Evolutionary conservation across 2,329 filamentous ascomycete genomes (phyloP).

Genomic region (Sclerotiophoma versabilis): DNA sequence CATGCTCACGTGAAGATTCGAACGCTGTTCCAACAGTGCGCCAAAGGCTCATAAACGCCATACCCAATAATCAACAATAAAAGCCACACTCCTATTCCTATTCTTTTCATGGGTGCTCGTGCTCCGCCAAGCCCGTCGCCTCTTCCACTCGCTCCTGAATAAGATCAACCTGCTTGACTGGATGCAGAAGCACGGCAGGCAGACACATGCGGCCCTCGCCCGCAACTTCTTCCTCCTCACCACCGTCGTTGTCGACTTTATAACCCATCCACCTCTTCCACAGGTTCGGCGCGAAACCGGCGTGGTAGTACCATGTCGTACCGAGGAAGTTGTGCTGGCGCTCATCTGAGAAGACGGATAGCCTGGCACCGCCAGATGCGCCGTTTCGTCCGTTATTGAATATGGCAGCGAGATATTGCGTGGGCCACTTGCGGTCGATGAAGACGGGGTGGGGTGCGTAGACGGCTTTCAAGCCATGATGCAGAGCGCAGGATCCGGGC

Average conservation of each 20-base stretch:
- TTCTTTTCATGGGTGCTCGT: constrained; percentile 6
- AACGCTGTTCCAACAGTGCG: neutral
- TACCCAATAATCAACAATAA: neutral
- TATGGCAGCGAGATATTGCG: constrained; percentile 60
- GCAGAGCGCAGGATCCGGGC: constrained; percentile 72
- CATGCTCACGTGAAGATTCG: constrained; percentile 2
- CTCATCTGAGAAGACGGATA: constrained; percentile 59
- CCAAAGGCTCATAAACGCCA: constrained; percentile 4
- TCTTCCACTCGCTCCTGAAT: constrained; percentile 51
- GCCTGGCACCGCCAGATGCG: constrained; percentile 57
- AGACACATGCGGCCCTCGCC: constrained; percentile 60
- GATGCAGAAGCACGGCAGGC: constrained; percentile 57
- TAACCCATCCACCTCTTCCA: constrained; percentile 65
- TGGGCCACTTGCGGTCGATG: constrained; percentile 64
- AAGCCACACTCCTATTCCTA: neutral
- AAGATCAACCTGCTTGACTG: constrained; percentile 59
- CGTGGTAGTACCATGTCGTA: constrained; percentile 62
- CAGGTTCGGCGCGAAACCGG: constrained; percentile 60
- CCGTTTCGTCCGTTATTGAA: constrained; percentile 64
- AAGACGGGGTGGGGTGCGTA: constrained; percentile 67
- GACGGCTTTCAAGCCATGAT: constrained; percentile 79
- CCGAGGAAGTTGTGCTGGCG: constrained; percentile 62
- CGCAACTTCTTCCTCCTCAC: constrained; percentile 52
- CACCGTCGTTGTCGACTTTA: constrained; percentile 60
- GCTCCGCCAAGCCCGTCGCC: neutral